phyloP scores from a whole-genome alignment of 2,329 filamentous ascomycete species.

The Tolypocladium sp. region DNA sequence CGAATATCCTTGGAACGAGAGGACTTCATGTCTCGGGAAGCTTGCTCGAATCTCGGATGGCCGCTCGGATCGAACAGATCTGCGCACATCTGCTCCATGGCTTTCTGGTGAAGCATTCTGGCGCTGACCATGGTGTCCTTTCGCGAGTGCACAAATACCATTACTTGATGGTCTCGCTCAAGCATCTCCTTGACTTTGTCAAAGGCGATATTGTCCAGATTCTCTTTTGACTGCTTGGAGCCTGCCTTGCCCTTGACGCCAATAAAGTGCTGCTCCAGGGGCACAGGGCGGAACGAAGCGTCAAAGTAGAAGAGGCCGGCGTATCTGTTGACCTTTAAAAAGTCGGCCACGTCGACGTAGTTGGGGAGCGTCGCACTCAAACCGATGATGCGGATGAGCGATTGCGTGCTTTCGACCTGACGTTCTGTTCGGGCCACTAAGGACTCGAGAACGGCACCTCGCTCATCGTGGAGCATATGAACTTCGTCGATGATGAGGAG shows the following conservation, averaged over 20 bases:
- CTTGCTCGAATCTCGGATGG: constrained; percentile 73
- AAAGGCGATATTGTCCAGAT: constrained; percentile 78
- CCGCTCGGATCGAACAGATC: constrained; percentile 75
- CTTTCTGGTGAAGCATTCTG: constrained; percentile 77
- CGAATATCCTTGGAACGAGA: constrained; percentile 81
- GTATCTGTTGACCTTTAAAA: constrained; percentile 88
- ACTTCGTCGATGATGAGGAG: constrained; percentile 97
- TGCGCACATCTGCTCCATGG: constrained; percentile 66
- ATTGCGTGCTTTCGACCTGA: constrained; percentile 97
- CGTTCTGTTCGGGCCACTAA: constrained; percentile 89
- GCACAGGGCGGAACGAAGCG: constrained; percentile 88
- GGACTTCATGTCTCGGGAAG: constrained; percentile 74
- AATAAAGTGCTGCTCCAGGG: constrained; percentile 93
- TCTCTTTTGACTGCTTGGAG: constrained; percentile 73
- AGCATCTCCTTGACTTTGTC: constrained; percentile 96
- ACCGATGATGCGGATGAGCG: constrained; percentile 89
- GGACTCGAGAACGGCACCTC: constrained; percentile 91
- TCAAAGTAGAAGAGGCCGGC: constrained; percentile 97
- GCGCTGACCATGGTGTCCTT: constrained; percentile 90
- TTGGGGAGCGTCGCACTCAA: constrained; percentile 94
- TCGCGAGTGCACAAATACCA: constrained; percentile 98
- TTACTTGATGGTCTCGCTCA: constrained; percentile 84
- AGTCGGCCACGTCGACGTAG: constrained; percentile 93
- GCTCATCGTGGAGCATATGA: constrained; percentile 97
- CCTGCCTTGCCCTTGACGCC: constrained; percentile 89